Evolutionary conservation across 2,329 filamentous ascomycete species (phyloP).

Genomic region (Samsoniella hepiali): DNA sequence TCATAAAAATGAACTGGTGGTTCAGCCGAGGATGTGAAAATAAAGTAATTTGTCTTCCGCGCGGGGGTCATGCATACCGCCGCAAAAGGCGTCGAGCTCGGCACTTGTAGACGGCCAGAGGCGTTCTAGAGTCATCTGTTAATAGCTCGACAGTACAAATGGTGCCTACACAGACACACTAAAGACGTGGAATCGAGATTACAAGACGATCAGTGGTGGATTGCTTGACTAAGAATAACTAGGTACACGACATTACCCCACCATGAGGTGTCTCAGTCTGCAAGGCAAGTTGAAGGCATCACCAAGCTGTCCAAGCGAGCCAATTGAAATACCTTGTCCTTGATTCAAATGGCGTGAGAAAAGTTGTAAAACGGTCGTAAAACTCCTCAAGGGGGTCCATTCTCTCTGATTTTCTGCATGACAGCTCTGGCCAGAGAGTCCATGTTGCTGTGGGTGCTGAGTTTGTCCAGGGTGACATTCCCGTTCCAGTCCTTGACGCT

Average conservation of each 20-base stretch:
- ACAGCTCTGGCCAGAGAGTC: not conserved
- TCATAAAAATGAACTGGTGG: no score
- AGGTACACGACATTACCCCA: not conserved
- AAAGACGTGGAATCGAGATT: not conserved
- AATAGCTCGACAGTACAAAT: not conserved
- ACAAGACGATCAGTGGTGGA: not conserved
- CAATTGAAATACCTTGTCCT: not conserved
- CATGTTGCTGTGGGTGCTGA: not conserved
- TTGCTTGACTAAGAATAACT: not conserved
- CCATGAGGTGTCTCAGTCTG: not conserved
- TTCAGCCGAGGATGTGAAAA: no score
- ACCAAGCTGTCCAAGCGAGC: not conserved
- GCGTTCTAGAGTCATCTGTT: not conserved
- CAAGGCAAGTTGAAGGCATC: not conserved
- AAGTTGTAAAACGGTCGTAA: not conserved
- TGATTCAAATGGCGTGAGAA: not conserved
- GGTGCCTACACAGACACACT: not conserved
- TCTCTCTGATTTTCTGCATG: not conserved
- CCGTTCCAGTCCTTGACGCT: constrained; percentile 1
- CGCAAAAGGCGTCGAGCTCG: not conserved
- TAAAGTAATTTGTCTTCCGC: no score
- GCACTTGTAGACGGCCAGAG: not conserved
- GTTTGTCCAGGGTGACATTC: not conserved
- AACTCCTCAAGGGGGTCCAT: not conserved
- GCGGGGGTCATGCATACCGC: no score